These are phyloP conservation scores for Penicillium sp. DNA, from an alignment of 2,329 filamentous ascomycete genomes.

Conservation along the genomic window DNA sequence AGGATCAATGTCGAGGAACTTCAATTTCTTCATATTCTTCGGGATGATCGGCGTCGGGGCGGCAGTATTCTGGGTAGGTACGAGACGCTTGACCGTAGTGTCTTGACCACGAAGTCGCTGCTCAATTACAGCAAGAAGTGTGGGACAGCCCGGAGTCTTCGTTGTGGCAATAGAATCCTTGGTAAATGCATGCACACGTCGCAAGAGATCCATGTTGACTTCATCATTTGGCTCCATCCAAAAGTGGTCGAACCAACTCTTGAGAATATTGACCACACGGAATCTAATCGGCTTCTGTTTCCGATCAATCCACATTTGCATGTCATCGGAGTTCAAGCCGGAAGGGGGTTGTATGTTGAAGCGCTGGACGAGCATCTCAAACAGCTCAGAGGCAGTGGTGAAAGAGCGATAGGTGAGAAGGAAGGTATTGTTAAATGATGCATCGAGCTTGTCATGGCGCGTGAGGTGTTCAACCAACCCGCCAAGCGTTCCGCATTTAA, in stretches of 20 bases:
- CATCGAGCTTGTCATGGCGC: slow-evolving; percentile 90
- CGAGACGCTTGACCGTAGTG: slow-evolving; percentile 73
- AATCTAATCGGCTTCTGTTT: slow-evolving; percentile 97
- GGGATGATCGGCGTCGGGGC: slow-evolving; percentile 87
- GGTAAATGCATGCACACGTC: slow-evolving; percentile 85
- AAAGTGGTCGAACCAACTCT: slow-evolving; percentile 97
- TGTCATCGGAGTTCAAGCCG: slow-evolving; percentile 70
- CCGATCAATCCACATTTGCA: slow-evolving; percentile 82
- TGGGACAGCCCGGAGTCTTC: slow-evolving; percentile 82
- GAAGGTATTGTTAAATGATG: slow-evolving; percentile 96
- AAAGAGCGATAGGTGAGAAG: slow-evolving; percentile 95
- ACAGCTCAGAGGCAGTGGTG: slow-evolving; percentile 83
- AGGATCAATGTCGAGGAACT: slow-evolving; percentile 94
- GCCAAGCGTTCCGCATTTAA: slow-evolving; percentile 85
- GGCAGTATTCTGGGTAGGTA: slow-evolving; percentile 79
- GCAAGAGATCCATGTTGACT: slow-evolving; percentile 79
- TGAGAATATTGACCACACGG: slow-evolving; percentile 93
- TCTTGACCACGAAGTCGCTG: slow-evolving; percentile 87
- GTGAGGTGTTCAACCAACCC: slow-evolving; percentile 93
- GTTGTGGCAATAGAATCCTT: slow-evolving; percentile 89
- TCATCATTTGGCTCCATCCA: slow-evolving; percentile 97
- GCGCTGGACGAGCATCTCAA: slow-evolving; percentile 84
- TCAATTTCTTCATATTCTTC: slow-evolving; percentile 99
- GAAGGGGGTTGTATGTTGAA: slow-evolving; percentile 91
- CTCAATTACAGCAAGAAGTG: slow-evolving; percentile 81